Evolutionary conservation across 176 grass and related monocot species (phyloP).

Genomic region (Aegilops tauschii): DNA sequence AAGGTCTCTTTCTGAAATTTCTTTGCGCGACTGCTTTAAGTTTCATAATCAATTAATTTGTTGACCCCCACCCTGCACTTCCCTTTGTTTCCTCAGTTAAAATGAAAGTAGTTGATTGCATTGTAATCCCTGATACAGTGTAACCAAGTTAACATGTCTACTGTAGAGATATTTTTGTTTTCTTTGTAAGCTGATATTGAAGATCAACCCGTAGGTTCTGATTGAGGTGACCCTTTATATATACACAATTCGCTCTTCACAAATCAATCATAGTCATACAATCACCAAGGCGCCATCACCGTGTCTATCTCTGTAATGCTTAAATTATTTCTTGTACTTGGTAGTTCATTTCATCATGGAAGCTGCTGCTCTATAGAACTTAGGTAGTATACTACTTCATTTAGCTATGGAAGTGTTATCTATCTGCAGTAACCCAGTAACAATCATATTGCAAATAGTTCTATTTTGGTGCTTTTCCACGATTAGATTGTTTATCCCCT

Average conservation of each 20-base stretch:
- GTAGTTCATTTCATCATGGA: background rate
- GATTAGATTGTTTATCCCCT: constrained; percentile 20
- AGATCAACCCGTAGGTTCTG: background rate
- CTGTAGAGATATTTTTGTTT: background rate
- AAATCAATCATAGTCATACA: background rate
- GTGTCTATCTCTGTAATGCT: constrained; percentile 1
- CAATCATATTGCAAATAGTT: background rate
- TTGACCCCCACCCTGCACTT: background rate
- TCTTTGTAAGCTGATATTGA: background rate
- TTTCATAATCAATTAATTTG: constrained; percentile 20
- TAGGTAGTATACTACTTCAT: background rate
- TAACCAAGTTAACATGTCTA: constrained; percentile 9
- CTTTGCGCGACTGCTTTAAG: background rate
- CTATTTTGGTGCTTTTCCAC: background rate
- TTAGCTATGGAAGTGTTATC: background rate
- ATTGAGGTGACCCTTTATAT: background rate
- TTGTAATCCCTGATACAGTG: constrained; percentile 1
- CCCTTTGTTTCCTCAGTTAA: background rate
- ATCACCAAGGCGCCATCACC: background rate
- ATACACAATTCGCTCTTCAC: background rate
- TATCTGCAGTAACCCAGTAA: constrained; percentile 14
- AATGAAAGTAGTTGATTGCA: background rate
- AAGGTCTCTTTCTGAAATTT: constrained; percentile 56
- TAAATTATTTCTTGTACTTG: background rate
- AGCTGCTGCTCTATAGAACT: background rate